Evolutionary conservation across 2,329 filamentous ascomycete species (phyloP), one percentile per base, ranked within the genome.

Genomic region (Aspergillus ustus): DNA sequence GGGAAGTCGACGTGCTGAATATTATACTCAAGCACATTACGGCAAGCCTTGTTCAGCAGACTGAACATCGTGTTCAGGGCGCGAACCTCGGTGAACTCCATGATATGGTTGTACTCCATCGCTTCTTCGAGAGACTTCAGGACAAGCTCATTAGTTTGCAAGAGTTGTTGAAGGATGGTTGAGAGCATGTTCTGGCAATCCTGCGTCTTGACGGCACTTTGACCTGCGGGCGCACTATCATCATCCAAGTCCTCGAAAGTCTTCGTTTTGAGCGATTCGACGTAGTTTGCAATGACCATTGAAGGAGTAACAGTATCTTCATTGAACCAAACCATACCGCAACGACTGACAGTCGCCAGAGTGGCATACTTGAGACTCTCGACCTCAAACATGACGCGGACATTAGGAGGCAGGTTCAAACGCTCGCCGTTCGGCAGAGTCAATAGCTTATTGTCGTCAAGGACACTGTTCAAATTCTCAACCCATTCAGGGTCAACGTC

Each of bases 251-350:
- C 95, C 71, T 99, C 95, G 70, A 99, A 97, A 0, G 91, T 88
- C 60, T 92, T 89, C 3, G 88, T 90, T 68, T 90, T 89, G 44
- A 99, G 86, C 51, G 89, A 88, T 63, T 95, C 88, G 56, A 99
- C 86, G 72, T 99, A 97, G 78, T 98, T 92, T 65, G 87, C 84
- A 45, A 98, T 90, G 88, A 98, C 91, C 91, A 99, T 97, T 67
- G 86, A 86, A 1, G 94, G 87, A 34, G 92, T 94, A 45, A 99
- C 94, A 29, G 93, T 98, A 73, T 99, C 96, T 71, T 97, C 94
- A 74, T 93, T 99, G 81, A 98, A 99, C 95, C 95, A 99, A 15
- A 99, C 96, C 95, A 99, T 99, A 84, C 95, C 95, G 76, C 95
- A 99, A 80, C 95, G 93, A 88, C 91, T 96, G 73, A 99, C 95